Evolutionary conservation across 345 rosid species (phyloP).

Genomic region (Pistacia atlantica): DNA sequence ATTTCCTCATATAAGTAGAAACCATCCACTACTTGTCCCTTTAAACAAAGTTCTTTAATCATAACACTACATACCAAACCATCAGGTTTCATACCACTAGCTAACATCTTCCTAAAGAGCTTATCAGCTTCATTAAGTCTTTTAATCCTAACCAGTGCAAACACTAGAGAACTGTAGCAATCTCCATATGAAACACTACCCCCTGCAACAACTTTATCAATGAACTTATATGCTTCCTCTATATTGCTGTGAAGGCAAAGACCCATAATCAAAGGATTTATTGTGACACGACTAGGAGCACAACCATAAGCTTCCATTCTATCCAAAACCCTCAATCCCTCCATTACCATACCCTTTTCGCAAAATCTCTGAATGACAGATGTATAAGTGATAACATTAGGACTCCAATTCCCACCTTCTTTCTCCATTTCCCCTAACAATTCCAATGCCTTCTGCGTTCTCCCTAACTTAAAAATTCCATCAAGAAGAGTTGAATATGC

Average conservation of each 20-base stretch:
- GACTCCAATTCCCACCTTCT: constrained; percentile 51
- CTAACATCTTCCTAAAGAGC: constrained; percentile 54
- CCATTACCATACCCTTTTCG: constrained; percentile 45
- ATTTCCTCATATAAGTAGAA: constrained; percentile 54
- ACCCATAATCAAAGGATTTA: constrained; percentile 57
- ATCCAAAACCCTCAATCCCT: constrained; percentile 64
- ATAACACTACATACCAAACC: constrained; percentile 65
- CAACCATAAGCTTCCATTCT: constrained; percentile 68
- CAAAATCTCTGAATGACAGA: constrained; percentile 65
- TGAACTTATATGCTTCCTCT: constrained; percentile 56
- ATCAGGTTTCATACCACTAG: constrained; percentile 60
- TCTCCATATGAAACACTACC: constrained; percentile 62
- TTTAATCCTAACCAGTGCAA: constrained; percentile 49
- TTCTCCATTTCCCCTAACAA: constrained; percentile 77
- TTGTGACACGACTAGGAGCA: constrained; percentile 58
- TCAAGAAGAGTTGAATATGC: constrained; percentile 67
- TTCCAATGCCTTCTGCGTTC: constrained; percentile 54
- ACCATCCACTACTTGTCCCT: constrained; percentile 56
- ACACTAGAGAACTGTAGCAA: constrained; percentile 66
- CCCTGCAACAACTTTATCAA: constrained; percentile 51
- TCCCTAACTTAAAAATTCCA: constrained; percentile 60
- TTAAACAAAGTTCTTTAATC: constrained; percentile 58
- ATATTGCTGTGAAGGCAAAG: constrained; percentile 48
- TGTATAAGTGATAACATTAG: constrained; percentile 73
- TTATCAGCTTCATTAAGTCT: constrained; percentile 59